Base-by-base conservation (phyloP, 169 alveolate genomes). In the Plasmodium ovale region DNA sequence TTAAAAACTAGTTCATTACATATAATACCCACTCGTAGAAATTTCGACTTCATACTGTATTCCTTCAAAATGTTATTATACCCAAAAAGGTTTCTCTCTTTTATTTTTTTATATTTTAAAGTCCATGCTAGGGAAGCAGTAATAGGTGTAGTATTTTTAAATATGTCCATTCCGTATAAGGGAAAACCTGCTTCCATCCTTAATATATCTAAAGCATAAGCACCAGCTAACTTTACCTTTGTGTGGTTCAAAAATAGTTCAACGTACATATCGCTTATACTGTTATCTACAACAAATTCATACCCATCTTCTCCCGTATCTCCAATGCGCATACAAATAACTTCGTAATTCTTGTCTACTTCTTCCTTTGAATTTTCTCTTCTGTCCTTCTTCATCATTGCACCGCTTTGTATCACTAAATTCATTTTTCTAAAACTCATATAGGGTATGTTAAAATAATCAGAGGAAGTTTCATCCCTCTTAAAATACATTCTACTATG, bases 291-390 rank as follows among this genome's bases (percentile, higher is more conserved):
- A 14, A 93, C 35, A 62, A 93, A 56, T 88, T 93, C 94, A 62
- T 88, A 87, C 3, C 96, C 96, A 37, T 93, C 96, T 65, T 93
- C 96, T n/a, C 94, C 95, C 0, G 91, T 92, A 56, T 93, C 96
- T n/a, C 93, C 88, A 27, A 88, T 70, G 44, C 94, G 54, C 37
- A 74, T 42, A 19, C 94, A 87, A 6, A 54, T 42, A 14, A 93
- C 74, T 65, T 54, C 74, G 12, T 87, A 87, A n/a, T n/a, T n/a
- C 5, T 44, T 47, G 49, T 93, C 29, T 29, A 56, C 5, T 14
- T 44, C 21, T 7, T 54, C 67, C 4, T 5, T 35, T n/a, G n/a
- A n/a, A 14, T 23, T 51, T 4, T 70, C 70, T 29, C 44, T 9
- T 9, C 39, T 69, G n/a, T 14, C 37, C 12, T 42, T 39, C 3